These are phyloP conservation scores for Candida railenensis DNA, from an alignment of 805 yeast genomes.

Conservation along the genomic window DNA sequence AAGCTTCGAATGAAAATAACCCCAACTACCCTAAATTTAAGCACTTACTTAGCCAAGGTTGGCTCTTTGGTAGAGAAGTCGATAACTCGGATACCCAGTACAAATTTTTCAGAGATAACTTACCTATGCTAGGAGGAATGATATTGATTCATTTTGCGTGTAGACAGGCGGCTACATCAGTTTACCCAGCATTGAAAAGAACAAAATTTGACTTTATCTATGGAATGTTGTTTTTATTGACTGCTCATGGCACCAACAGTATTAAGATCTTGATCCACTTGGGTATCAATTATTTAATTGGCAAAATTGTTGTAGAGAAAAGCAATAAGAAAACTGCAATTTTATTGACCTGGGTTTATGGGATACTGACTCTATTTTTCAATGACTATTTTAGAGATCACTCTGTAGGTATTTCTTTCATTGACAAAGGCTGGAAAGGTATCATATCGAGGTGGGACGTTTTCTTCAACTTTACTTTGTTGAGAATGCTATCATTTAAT, in stretches of 20 bases:
- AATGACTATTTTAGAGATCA: slow-evolving; percentile 66
- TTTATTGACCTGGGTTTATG: slow-evolving; percentile 68
- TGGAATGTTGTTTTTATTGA: slow-evolving; percentile 66
- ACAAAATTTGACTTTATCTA: slow-evolving; percentile 69
- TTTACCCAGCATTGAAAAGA: slow-evolving; percentile 31
- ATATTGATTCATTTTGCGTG: slow-evolving; percentile 52
- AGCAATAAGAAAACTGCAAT: slow-evolving; percentile 39
- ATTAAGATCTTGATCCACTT: slow-evolving; percentile 63
- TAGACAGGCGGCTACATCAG: slow-evolving; percentile 36
- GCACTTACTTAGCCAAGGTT: slow-evolving; percentile 69
- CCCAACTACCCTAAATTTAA: slow-evolving; percentile 68
- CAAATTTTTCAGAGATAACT: slow-evolving; percentile 79
- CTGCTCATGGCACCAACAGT: slow-evolving; percentile 78
- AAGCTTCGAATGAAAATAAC: slow-evolving; percentile 72
- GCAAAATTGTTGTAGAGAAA: slow-evolving; percentile 25
- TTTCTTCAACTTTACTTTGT: slow-evolving; percentile 82
- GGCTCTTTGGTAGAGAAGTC: slow-evolving; percentile 87
- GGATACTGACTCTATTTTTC: slow-evolving; percentile 71
- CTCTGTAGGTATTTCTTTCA: slow-evolving; percentile 50
- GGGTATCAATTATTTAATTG: slow-evolving; percentile 49
- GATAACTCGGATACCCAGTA: slow-evolving; percentile 94
- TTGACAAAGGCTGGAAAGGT: slow-evolving; percentile 69
- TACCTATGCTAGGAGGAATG: slow-evolving; percentile 58
- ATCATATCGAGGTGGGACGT: slow-evolving; percentile 94
- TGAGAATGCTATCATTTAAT: slow-evolving; percentile 81